Conservation (phyloP, 2,329 filamentous ascomycete genomes). For the Xylariaceae sp. region DNA sequence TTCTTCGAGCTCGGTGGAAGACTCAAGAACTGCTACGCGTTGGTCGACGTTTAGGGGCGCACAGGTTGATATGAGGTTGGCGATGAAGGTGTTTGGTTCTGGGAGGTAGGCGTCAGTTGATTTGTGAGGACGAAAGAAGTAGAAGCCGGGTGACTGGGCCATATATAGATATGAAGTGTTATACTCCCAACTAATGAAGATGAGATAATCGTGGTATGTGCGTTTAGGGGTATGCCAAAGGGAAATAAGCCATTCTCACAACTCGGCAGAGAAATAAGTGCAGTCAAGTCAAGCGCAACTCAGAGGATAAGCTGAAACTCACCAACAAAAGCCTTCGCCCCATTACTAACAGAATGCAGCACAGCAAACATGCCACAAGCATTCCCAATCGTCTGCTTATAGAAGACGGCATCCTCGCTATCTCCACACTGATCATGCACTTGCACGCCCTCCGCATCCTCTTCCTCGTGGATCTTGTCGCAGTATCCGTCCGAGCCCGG, state of each 20-base stretch:
- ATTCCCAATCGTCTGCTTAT: constrained; percentile 14
- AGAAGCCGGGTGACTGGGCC: no score
- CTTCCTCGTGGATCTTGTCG: constrained; percentile 69
- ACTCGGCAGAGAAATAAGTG: neutral
- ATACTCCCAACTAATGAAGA: neutral
- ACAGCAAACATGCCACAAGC: constrained; percentile 14
- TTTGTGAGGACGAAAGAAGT: no score
- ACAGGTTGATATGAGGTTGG: constrained; percentile 9
- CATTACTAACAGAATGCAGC: constrained; percentile 16
- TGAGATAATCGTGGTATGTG: neutral
- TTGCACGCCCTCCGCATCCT: constrained; percentile 43
- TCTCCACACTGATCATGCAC: constrained; percentile 48
- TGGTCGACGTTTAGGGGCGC: constrained; percentile 5
- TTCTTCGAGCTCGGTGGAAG: constrained; percentile 7
- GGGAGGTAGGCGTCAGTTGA: no score
- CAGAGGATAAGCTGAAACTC: constrained; percentile 10
- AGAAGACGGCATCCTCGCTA: constrained; percentile 14
- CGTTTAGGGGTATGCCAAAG: no score
- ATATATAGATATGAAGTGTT: no score
- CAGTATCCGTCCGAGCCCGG: constrained; percentile 76
- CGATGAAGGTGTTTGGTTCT: constrained; percentile 13
- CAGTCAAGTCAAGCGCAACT: neutral
- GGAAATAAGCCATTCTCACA: no score
- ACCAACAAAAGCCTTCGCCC: constrained; percentile 11
- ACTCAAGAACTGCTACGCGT: constrained; percentile 10